Conservation (phyloP, 1,284 basidiomycete genomes). For the Sporisorium exsertum region DNA sequence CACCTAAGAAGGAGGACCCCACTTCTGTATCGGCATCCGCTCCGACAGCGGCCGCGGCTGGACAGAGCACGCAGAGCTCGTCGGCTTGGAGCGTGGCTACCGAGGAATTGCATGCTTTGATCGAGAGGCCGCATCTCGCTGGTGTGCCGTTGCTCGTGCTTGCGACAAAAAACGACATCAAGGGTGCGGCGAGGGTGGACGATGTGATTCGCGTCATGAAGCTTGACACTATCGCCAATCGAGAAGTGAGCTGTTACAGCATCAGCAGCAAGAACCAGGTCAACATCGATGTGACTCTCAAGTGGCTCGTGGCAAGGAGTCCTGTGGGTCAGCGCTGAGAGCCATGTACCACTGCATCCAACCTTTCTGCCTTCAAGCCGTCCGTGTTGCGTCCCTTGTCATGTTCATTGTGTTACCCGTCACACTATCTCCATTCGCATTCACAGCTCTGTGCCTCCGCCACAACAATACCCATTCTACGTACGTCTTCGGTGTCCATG, state of each 20-base stretch:
- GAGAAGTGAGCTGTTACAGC: constrained; percentile 73
- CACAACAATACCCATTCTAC: constrained; percentile 15
- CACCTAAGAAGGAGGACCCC: constrained; percentile 9
- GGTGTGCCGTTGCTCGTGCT: constrained; percentile 91
- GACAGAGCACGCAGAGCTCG: constrained; percentile 15
- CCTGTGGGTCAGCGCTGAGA: constrained; percentile 49
- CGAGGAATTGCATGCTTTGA: constrained; percentile 88
- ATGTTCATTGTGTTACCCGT: not conserved
- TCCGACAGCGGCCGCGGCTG: constrained; percentile 1
- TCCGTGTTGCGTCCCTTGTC: too few species aligned
- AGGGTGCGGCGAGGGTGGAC: constrained; percentile 82
- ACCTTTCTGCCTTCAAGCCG: too few species aligned
- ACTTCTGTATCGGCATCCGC: not conserved
- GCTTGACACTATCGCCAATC: constrained; percentile 74
- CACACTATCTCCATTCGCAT: not conserved
- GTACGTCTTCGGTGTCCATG: not conserved
- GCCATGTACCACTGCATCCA: too few species aligned
- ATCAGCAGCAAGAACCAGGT: constrained; percentile 85
- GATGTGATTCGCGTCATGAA: constrained; percentile 86
- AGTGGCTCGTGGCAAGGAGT: constrained; percentile 71
- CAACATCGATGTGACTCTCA: constrained; percentile 77
- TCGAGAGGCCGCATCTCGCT: constrained; percentile 78
- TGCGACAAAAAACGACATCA: constrained; percentile 94
- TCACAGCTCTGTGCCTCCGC: not conserved
- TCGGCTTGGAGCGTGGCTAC: constrained; percentile 75